phyloP scores from a whole-genome alignment of 371 early-diverging fungal species.

The Rhizopus sp. region DNA sequence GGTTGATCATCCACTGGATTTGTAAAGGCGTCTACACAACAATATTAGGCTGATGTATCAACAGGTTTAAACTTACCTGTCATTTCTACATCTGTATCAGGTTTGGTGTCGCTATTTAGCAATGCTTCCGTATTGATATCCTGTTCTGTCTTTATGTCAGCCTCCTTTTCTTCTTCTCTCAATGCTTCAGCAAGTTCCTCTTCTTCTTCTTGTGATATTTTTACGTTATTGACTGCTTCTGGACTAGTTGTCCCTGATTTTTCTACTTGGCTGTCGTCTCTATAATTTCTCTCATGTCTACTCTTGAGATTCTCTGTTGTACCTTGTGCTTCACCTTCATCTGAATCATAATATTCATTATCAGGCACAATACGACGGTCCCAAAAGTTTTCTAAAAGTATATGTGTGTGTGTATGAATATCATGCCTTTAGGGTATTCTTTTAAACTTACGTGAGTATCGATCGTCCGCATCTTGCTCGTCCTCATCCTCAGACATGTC shows the following conservation, averaged over 20 bases:
- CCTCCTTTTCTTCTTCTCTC: conserved; percentile 30
- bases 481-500: conserved; percentile 58
- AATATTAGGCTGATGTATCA: not conserved
- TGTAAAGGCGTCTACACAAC: not conserved
- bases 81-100: conserved; percentile 16
- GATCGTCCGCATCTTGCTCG: conserved; percentile 49
- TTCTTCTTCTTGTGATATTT: conserved; percentile 41
- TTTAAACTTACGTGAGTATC: conserved; percentile 47
- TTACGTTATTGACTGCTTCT: conserved; percentile 15
- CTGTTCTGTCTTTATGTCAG: conserved; percentile 13
- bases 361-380: conserved; percentile 66
- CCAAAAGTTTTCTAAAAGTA: conserved; percentile 46
- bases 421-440: not conserved
- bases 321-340: conserved; percentile 62
- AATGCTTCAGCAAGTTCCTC: conserved; percentile 30
- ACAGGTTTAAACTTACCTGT: conserved; percentile 6
- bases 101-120: not conserved
- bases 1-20: not conserved
- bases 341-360: conserved; percentile 69
- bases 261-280: conserved; percentile 10
- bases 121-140: not conserved
- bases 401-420: not conserved
- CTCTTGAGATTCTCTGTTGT: conserved; percentile 23
- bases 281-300: conserved; percentile 36
- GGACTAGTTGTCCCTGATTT: conserved; percentile 6